phyloP scores from a whole-genome alignment of 306 rosid genomes.

The Pterocarpus macrocarpus region DNA sequence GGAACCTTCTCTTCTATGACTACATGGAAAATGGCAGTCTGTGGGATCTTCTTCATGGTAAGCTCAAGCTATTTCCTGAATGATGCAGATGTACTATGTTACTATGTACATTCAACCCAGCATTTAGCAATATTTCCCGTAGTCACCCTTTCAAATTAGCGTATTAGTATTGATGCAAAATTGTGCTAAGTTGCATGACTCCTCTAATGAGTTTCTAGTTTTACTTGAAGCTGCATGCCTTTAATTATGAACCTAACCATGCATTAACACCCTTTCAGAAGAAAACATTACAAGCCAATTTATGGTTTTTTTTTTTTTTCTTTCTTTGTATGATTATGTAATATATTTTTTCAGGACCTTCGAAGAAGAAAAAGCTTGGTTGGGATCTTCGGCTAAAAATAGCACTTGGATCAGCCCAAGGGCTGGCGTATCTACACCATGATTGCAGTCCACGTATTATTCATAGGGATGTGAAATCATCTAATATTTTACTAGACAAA shows the following conservation, averaged over 20 bases:
- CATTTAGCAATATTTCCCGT: not conserved
- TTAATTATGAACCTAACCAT: no score
- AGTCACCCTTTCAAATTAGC: not conserved
- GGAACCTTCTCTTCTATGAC: slow-evolving; percentile 93
- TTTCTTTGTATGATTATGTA: no score
- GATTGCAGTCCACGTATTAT: slow-evolving; percentile 96
- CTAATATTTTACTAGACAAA: slow-evolving; percentile 84
- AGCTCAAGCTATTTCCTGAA: slow-evolving; percentile 29
- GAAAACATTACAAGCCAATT: not conserved
- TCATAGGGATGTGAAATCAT: slow-evolving; percentile 94
- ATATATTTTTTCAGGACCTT: slow-evolving; percentile 55
- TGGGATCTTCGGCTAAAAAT: slow-evolving; percentile 85
- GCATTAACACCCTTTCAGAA: no score
- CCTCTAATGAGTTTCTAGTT: not conserved
- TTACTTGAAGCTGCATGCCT: no score
- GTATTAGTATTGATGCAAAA: not conserved
- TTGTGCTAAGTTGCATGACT: not conserved
- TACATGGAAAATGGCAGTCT: slow-evolving; percentile 97
- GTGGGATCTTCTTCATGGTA: slow-evolving; percentile 97
- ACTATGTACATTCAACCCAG: not conserved
- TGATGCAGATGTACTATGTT: not conserved
- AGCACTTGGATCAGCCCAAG: slow-evolving; percentile 95
- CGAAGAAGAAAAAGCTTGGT: slow-evolving; percentile 79
- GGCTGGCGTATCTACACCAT: slow-evolving; percentile 93
- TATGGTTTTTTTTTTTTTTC: slow-evolving; percentile 7